Base-by-base conservation (phyloP, 805 yeast species). In the Priceomyces medius region DNA sequence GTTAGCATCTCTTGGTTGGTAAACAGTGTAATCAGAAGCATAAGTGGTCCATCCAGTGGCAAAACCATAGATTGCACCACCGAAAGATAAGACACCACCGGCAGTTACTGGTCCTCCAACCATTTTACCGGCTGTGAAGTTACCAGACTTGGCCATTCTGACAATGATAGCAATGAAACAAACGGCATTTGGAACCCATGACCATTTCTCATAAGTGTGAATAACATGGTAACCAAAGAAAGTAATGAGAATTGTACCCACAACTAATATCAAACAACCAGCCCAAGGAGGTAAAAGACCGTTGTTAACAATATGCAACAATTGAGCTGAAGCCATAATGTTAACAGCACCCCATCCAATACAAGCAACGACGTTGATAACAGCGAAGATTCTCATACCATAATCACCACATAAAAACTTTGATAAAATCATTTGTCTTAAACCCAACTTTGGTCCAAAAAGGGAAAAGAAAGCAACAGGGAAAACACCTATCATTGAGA, bases 291-390 rank as follows among this genome's bases (percentile, higher is more conserved):
- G 97, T 51, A 84, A 69, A 20, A 68, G 68, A 28, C 71, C 72
- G 46, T 71, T 68, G 70, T 88, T 88, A 46, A 90, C 83, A 58
- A 85, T 79, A 65, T 83, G 81, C 45, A 89, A 71, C 48, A 89
- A 68, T 63, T 88, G 93, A 18, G 96, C 96, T 26, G 93, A 81
- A 21, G 89, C 85, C 79, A 89, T 85, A 47, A 86, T 87, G 66
- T 90, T 90, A 36, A 88, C 91, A 7, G 96, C 88, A 64, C 93
- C 86, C 97, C 97, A 90, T 54, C 97, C 97, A 42, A 89, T 79
- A 76, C 96, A 87, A 20, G 96, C 90, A 47, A 90, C 63, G 55
- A 81, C 77, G 59, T 89, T 88, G 59, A 90, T 72, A 35, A 83
- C 62, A 7, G 95, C 83, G 56, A 88, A 84, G 43, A 88, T 73